phyloP scores from a whole-genome alignment of 2,329 filamentous ascomycete species.

The Hypoxylon sp. region DNA sequence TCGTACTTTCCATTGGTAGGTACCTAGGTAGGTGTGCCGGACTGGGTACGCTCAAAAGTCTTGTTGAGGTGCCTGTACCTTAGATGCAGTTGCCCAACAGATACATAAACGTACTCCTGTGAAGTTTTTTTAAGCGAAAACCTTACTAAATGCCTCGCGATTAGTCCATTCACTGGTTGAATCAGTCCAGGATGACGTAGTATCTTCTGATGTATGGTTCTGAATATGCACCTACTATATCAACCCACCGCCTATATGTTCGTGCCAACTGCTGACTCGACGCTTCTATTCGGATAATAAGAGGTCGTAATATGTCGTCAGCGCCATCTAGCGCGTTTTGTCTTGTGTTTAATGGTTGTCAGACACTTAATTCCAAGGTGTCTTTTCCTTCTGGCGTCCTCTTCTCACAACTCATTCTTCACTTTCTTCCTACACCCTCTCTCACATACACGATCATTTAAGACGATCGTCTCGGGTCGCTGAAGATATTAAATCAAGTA shows the following conservation, averaged over 20 bases:
- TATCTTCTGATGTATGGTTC: not conserved
- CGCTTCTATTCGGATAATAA: not conserved
- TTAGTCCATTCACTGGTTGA: not conserved
- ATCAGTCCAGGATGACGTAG: not conserved
- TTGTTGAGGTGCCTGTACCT: not conserved
- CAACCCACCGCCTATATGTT: not conserved
- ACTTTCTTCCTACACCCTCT: not conserved
- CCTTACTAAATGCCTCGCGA: not conserved
- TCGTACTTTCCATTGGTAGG: not conserved
- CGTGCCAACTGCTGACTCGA: not conserved
- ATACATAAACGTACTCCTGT: not conserved
- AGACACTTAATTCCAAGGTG: not conserved
- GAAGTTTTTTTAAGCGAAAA: not conserved
- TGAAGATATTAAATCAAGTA: not conserved
- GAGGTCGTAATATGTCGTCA: not conserved
- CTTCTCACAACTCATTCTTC: not conserved
- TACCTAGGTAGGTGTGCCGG: too few relatives aligned
- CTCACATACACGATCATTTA: not conserved
- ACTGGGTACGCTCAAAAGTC: not conserved
- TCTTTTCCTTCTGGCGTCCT: not conserved
- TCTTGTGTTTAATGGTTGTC: not conserved
- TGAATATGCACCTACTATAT: not conserved
- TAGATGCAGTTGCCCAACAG: not conserved
- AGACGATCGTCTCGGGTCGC: not conserved
- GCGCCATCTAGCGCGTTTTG: not conserved